Percentiles rank a stretch among this genome's conserved stretches.
Evolutionary conservation across 2,329 filamentous ascomycete species (phyloP).

Genomic region (Didymella sp.): DNA sequence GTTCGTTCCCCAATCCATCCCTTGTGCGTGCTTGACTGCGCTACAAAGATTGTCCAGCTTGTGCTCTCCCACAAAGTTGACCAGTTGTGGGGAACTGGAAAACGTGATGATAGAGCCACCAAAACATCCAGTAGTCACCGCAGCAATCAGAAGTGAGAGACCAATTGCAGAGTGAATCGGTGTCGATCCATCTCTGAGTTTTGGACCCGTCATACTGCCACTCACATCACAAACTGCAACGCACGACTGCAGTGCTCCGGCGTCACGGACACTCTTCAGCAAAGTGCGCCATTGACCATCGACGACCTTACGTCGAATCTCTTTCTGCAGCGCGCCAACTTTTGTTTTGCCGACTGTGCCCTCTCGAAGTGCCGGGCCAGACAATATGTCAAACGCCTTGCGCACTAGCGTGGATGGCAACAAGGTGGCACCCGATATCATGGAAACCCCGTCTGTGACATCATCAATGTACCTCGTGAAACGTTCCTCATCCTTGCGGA

Average conservation of each 20-base stretch:
- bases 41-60: neutral
- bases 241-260: neutral
- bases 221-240: neutral
- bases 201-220: neutral
- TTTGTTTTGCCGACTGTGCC: neutral
- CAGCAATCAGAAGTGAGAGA: neutral
- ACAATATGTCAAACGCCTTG: neutral
- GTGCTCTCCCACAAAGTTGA: neutral
- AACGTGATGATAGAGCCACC: neutral
- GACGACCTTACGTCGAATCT: neutral
- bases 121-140: neutral
- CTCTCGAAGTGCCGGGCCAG: neutral
- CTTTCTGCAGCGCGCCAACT: neutral
- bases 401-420: neutral
- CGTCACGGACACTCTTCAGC: neutral
- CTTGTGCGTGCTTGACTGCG: neutral
- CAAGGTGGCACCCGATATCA: neutral
- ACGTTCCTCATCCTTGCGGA: constrained; percentile 57
- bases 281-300: neutral
- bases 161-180: neutral
- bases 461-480: constrained; percentile 53
- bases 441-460: neutral
- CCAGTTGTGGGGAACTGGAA: neutral
- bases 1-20: neutral
- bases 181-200: neutral